Evolutionary conservation across 1,139 yeast genomes (phyloP).

Genomic region (Lodderomyces jiufengensis): DNA sequence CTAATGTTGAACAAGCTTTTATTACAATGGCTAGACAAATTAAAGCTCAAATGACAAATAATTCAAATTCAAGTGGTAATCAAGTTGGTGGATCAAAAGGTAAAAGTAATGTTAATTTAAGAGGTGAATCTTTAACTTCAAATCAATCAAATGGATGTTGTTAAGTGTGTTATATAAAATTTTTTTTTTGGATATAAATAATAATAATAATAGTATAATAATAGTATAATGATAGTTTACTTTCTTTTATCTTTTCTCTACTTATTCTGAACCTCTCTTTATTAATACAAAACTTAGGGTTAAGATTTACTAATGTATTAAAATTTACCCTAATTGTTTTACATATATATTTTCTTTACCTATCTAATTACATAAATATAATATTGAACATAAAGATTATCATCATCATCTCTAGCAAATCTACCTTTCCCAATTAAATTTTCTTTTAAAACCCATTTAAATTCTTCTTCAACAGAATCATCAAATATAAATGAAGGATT

Average conservation of each 20-base stretch:
- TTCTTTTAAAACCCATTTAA: slow-evolving; percentile 44
- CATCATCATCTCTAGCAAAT: slow-evolving; percentile 43
- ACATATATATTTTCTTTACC: no score
- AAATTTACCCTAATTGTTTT: no score
- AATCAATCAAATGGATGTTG: slow-evolving; percentile 76
- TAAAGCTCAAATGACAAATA: slow-evolving; percentile 90
- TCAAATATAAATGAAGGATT: slow-evolving; percentile 43
- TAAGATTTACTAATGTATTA: no score
- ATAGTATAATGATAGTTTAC: no score
- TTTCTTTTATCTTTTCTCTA: no score
- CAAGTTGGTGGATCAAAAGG: slow-evolving; percentile 32
- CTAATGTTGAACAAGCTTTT: slow-evolving; percentile 97
- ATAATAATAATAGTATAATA: neutral
- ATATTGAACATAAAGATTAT: slow-evolving; percentile 49
- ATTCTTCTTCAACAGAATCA: slow-evolving; percentile 35
- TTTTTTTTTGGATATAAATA: neutral
- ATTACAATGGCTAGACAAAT: slow-evolving; percentile 98
- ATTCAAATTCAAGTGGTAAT: slow-evolving; percentile 38
- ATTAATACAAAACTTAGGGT: no score
- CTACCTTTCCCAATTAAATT: slow-evolving; percentile 53
- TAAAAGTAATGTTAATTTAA: slow-evolving; percentile 77
- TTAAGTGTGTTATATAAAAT: no score
- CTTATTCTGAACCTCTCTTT: no score
- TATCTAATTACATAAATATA: slow-evolving; percentile 33
- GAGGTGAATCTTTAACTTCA: slow-evolving; percentile 81